Evolutionary conservation across 495 filamentous ascomycete genomes (phyloP), one percentile per base, ranked within the genome.

Genomic region (Neurospora hispaniola): DNA sequence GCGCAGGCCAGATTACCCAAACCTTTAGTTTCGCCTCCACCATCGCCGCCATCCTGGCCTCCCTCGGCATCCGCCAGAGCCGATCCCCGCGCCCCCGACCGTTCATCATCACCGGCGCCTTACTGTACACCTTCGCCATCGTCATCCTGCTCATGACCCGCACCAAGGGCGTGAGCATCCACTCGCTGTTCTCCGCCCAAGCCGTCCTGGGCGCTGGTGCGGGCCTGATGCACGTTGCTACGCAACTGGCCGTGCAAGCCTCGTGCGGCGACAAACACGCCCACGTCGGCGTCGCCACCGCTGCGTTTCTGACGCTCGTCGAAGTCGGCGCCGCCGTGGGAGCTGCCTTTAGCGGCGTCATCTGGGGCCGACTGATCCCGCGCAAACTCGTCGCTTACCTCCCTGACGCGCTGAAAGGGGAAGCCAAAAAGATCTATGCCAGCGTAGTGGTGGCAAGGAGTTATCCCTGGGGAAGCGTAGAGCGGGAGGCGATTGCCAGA

Each of bases 161-260:
- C 59, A 82, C 85, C 23, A 77, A 81, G 8, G 79, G 83, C 18
- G 78, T 80, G 4, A 79, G 80, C 18, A 82, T 91, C 66, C 86
- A 84, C 31, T 88, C 88, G 70, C 76, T 93, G 10, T 83, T 92
- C 78, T 89, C 89, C 81, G 88, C 86, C 68, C 90, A 93, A 79
- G 90, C 91, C 71, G 87, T 88, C 81, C 89, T 93, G 70, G 90
- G 91, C 23, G 88, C 92, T 73, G 85, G 86, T 18, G 90, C 89
- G 0, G 84, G 85, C 0, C 76, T 83, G 31, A 76, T 86, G 69
- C 86, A 91, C 69, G 86, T 92, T 70, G 80, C 82, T 23, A 86
- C 87, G 41, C 87, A 92, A 75, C 84, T 92, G 7, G 86, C 88
- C 18, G 83, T 90, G 35, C 87, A 92, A 77, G 87, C 89, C 1